Evolutionary conservation across 352 stramenopile genomes (phyloP).

Genomic region (Pythium volutum): DNA sequence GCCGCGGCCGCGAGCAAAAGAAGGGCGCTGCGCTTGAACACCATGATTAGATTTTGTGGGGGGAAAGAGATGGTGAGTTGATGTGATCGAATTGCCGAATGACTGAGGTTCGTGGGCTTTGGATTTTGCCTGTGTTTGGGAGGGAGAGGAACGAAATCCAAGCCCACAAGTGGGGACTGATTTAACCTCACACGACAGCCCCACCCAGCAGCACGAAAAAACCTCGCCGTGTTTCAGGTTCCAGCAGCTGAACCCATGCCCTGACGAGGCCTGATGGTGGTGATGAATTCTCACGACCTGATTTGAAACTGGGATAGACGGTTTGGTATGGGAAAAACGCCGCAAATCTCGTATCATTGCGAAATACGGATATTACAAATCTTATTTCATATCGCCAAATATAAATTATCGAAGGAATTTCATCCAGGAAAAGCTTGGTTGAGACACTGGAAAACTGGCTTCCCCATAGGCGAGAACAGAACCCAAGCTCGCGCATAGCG

Average conservation of each 20-base stretch:
- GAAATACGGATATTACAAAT: neutral
- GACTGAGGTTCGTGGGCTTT: neutral
- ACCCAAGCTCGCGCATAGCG: neutral
- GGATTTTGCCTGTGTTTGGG: conserved; percentile 1
- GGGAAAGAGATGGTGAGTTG: conserved; percentile 10
- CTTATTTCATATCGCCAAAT: neutral
- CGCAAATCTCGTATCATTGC: neutral
- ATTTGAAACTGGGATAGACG: neutral
- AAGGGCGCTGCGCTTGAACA: conserved; percentile 27
- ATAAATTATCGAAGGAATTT: neutral
- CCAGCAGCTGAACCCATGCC: conserved; percentile 13
- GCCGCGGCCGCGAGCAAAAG: conserved; percentile 19
- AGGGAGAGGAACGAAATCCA: conserved; percentile 20
- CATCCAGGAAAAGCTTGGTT: too few relatives aligned
- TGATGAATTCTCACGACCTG: conserved; percentile 11
- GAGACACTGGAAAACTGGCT: neutral
- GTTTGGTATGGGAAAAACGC: neutral
- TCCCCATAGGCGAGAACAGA: neutral
- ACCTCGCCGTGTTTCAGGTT: conserved; percentile 4
- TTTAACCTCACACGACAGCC: conserved; percentile 25
- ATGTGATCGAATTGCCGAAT: conserved; percentile 27
- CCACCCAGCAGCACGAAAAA: conserved; percentile 3
- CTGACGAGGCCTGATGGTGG: neutral
- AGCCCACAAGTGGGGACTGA: conserved; percentile 12
- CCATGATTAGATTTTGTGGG: conserved; percentile 17